These are phyloP conservation scores for Abortiporus biennis DNA, from an alignment of 1,284 basidiomycete species.

Conservation along the genomic window DNA sequence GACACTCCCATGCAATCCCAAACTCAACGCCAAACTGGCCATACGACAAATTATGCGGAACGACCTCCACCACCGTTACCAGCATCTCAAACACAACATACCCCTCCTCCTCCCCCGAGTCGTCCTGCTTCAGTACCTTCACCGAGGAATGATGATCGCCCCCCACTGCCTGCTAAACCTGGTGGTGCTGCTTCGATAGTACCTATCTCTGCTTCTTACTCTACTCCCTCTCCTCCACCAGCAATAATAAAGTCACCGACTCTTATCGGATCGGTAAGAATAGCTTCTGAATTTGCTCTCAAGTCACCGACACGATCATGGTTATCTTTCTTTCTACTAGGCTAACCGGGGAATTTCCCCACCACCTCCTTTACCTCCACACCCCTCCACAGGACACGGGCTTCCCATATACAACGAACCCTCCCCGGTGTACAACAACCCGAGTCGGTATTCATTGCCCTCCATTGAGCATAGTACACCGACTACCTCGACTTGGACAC, in stretches of 20 bases:
- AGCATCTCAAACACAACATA: too few relatives aligned
- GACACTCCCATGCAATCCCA: conserved; percentile 13
- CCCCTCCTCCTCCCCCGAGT: conserved; percentile 17
- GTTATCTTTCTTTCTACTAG: conserved; percentile 4
- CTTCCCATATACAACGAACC: conserved; percentile 15
- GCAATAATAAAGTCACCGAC: conserved; percentile 11
- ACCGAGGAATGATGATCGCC: conserved; percentile 26
- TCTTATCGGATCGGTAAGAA: conserved; percentile 13
- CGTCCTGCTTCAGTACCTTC: conserved; percentile 13
- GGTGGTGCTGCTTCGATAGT: conserved; percentile 21
- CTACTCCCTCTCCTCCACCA: conserved; percentile 6
- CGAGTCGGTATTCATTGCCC: conserved; percentile 11
- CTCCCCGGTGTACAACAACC: conserved; percentile 20
- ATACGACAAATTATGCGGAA: conserved; percentile 19
- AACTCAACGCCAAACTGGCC: conserved; percentile 14
- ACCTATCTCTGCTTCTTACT: conserved; percentile 8
- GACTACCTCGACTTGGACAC: conserved; percentile 11
- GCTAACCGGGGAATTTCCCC: too few relatives aligned
- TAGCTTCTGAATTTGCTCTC: too few relatives aligned
- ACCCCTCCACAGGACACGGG: conserved; percentile 14
- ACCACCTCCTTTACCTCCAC: conserved; percentile 34
- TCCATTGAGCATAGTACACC: conserved; percentile 6
- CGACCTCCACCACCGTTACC: conserved; percentile 28
- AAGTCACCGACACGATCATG: too few relatives aligned
- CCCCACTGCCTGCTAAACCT: conserved; percentile 43